These are phyloP conservation scores for Xylaria acuta DNA, from an alignment of 495 filamentous ascomycete species.

Conservation along the genomic window DNA sequence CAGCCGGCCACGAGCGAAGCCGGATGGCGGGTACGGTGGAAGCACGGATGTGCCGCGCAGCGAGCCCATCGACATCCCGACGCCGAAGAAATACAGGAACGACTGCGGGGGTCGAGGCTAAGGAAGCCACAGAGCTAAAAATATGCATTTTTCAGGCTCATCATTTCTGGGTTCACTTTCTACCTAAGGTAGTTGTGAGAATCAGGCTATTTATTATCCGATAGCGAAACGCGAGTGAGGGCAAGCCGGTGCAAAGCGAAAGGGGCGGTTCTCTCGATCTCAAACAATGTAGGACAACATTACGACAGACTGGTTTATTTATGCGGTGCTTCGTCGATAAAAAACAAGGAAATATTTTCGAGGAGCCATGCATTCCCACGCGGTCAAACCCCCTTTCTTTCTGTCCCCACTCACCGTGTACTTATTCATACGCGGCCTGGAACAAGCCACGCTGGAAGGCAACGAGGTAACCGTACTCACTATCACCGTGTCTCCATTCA, in stretches of 20 bases:
- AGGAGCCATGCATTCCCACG: neutral
- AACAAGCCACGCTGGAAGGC: neutral
- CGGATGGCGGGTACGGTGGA: neutral
- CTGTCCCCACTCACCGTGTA: neutral
- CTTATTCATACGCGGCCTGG: neutral
- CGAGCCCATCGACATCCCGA: neutral
- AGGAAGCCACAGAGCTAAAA: neutral
- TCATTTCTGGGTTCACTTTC: neutral
- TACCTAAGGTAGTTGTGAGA: neutral
- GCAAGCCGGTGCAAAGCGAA: neutral
- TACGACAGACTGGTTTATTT: neutral
- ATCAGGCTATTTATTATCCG: neutral
- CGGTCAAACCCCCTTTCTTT: neutral
- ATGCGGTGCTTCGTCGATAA: neutral
- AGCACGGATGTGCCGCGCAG: conserved; percentile 3
- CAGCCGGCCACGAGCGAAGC: neutral
- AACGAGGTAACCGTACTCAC: neutral
- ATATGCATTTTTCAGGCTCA: neutral
- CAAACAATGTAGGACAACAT: neutral
- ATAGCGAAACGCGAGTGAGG: neutral
- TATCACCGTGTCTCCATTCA: neutral
- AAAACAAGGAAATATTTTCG: neutral
- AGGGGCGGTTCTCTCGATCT: neutral
- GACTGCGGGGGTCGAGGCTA: neutral
- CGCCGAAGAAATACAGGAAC: neutral